phyloP scores from a whole-genome alignment of 176 grass and related monocot genomes.

The Coix lacrymajobi region DNA sequence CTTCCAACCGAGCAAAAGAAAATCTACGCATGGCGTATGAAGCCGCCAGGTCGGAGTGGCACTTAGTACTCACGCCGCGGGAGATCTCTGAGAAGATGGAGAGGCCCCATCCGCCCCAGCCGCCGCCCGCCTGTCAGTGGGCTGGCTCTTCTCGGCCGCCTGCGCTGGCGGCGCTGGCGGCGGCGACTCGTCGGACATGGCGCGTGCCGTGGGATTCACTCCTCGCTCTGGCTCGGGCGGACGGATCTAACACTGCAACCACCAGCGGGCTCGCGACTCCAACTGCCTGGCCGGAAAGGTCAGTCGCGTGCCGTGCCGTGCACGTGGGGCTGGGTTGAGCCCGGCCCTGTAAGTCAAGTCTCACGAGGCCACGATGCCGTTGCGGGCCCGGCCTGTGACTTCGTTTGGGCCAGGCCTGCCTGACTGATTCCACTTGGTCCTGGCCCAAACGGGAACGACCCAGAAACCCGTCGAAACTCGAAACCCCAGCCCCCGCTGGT shows the following conservation, averaged over 20 bases:
- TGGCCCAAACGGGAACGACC: neutral
- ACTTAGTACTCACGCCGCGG: conserved; percentile 61
- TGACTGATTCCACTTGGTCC: neutral
- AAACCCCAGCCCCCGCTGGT: conserved; percentile 18
- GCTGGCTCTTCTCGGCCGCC: conserved; percentile 5
- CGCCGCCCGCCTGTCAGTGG: conserved; percentile 31
- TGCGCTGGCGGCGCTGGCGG: neutral
- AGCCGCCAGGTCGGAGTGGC: conserved; percentile 6
- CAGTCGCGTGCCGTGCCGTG: conserved; percentile 3
- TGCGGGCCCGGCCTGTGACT: neutral
- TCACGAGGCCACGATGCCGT: neutral
- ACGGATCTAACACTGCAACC: conserved; percentile 46
- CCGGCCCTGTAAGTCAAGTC: neutral
- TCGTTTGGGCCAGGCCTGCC: neutral
- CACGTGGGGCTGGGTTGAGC: neutral
- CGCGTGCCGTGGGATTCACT: conserved; percentile 25
- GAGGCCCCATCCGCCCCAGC: conserved; percentile 93
- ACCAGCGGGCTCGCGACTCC: conserved; percentile 19
- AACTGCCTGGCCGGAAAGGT: neutral
- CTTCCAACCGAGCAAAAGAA: neutral
- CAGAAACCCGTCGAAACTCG: conserved; percentile 28
- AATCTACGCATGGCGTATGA: neutral
- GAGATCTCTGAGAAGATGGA: conserved; percentile 96
- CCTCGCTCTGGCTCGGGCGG: conserved; percentile 6
- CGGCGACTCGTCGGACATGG: conserved; percentile 49